These are phyloP conservation scores for Leccinum solheimii DNA, from an alignment of 1,284 basidiomycete genomes.

Conservation along the genomic window DNA sequence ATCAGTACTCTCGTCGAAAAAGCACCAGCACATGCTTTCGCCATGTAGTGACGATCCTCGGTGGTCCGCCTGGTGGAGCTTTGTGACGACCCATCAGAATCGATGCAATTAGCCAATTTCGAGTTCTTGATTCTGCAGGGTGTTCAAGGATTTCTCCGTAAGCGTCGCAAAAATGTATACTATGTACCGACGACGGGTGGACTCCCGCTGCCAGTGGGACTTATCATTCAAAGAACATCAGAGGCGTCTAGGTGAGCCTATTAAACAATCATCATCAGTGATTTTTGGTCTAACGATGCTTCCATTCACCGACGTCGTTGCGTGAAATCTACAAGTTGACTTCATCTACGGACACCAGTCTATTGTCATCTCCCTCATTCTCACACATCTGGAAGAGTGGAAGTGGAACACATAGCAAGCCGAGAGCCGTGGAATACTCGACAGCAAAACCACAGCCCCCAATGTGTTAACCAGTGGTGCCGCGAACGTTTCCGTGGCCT, in stretches of 20 bases:
- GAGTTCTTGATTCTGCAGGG: constrained; percentile 92
- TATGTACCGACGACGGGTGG: constrained; percentile 66
- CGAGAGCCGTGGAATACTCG: constrained; percentile 46
- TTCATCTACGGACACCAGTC: constrained; percentile 91
- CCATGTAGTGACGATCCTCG: constrained; percentile 73
- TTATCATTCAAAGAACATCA: constrained; percentile 85
- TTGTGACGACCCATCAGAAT: constrained; percentile 93
- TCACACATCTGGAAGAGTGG: constrained; percentile 75
- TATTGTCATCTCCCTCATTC: constrained; percentile 90
- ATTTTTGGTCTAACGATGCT: constrained; percentile 2
- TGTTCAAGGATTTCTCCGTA: constrained; percentile 90
- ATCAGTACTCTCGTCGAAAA: constrained; percentile 85
- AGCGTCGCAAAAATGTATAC: constrained; percentile 79
- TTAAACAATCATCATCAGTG: not conserved
- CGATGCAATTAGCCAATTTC: constrained; percentile 93
- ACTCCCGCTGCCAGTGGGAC: constrained; percentile 58
- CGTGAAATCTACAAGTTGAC: constrained; percentile 89
- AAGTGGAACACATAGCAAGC: constrained; percentile 82
- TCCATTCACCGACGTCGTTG: constrained; percentile 69
- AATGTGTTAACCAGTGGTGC: constrained; percentile 5
- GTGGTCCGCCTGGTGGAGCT: constrained; percentile 89
- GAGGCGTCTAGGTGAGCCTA: constrained; percentile 83
- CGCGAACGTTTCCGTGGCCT: constrained; percentile 10
- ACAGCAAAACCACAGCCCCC: not conserved
- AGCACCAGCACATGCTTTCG: constrained; percentile 96